phyloP scores from a whole-genome alignment of 306 rosid species.

The Myrica gale region DNA sequence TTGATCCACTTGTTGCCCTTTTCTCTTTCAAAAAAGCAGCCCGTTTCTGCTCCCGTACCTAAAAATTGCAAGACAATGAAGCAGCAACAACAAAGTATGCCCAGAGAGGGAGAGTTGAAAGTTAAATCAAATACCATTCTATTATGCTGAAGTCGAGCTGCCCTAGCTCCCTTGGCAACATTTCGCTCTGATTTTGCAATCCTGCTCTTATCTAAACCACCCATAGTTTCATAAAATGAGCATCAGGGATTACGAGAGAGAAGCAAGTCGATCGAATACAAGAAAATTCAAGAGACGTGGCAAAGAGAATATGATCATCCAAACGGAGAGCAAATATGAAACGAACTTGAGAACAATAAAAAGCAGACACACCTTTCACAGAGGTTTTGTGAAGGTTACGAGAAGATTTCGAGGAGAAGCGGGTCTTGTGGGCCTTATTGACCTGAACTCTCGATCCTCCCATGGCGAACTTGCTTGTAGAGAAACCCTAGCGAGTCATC shows the following conservation, averaged over 20 bases:
- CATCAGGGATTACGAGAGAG: background rate
- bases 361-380: conserved; percentile 37
- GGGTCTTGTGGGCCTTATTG: conserved; percentile 72
- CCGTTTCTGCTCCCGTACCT: conserved; percentile 78
- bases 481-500: background rate
- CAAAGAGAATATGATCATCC: background rate
- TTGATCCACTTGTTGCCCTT: conserved; percentile 72
- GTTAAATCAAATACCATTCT: conserved; percentile 56
- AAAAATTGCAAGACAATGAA: conserved; percentile 14
- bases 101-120: background rate
- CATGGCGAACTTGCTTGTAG: conserved; percentile 33
- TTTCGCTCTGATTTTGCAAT: conserved; percentile 48
- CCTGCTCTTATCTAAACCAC: conserved; percentile 48
- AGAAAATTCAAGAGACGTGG: background rate
- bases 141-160: conserved; percentile 70
- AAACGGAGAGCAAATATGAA: background rate
- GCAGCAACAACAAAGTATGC: background rate
- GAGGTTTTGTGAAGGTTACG: conserved; percentile 67
- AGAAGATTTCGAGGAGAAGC: conserved; percentile 71
- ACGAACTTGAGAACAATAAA: background rate
- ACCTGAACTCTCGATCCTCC: conserved; percentile 62
- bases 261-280: background rate
- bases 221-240: conserved; percentile 14
- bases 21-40: conserved; percentile 78
- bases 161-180: conserved; percentile 70